Evolutionary conservation across 495 filamentous ascomycete genomes (phyloP), one percentile per base, ranked within the genome.

Genomic region (Sphaerosporella brunnea): DNA sequence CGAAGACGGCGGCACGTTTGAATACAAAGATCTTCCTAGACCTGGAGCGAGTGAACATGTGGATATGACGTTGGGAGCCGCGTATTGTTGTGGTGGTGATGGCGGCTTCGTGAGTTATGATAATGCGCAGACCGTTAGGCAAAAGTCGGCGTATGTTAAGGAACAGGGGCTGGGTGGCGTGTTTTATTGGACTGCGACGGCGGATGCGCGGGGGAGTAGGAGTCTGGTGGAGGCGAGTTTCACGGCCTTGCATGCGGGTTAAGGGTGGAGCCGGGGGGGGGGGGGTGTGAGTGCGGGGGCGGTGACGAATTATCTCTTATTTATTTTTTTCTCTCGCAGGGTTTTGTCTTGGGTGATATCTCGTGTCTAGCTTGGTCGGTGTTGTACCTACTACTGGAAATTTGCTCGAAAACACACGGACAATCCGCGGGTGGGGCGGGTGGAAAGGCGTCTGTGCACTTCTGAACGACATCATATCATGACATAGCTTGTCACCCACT

Each of bases 111-210:
- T 93, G 23, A 82, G 74, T 4, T 93, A 92, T 61, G 86, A 94
- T 59, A 86, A 84, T 51, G 77, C 79, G 16, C 73, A 77, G 18
- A 88, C 83, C 10, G 84, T 92, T n/a, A 73, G 72, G 62, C 73
- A 80, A 62, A 94, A 94, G 63, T 85, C 82, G 1, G 64, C 70
- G n/a, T 90, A 77, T 56, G 86, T 78, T 59, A 84, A 75, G 52
- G 71, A 80, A 50, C 75, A 77, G 50, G 73, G 75, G 19, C 71
- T 94, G 0, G 86, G 79, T 13, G 86, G 86, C 0, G 64, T 94
- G 28, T 93, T 92, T 61, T 94, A 87, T 63, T 94, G 84, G 86
- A 81, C 81, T 45, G 84, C 83, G n/a, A 80, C 80, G 16, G 80
- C 74, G 2, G 86, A 94, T 64, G 70, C 72, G 3, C 71, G 40